phyloP scores from a whole-genome alignment of 2,329 filamentous ascomycete species.

The Domatiomyces catenatus region DNA sequence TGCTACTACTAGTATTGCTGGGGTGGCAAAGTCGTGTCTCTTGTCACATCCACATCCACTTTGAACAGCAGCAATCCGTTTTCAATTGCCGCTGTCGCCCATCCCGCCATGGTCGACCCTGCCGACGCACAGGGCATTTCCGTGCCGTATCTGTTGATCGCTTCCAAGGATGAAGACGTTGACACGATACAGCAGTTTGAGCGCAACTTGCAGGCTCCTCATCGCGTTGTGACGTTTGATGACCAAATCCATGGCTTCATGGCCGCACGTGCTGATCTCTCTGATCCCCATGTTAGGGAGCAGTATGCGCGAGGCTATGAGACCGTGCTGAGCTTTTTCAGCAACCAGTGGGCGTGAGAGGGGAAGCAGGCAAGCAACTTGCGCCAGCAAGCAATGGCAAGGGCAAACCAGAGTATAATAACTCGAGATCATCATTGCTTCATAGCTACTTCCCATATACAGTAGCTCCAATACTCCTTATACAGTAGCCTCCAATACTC shows the following conservation, averaged over 20 bases:
- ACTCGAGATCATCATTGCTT: no score
- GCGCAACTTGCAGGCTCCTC: conserved; percentile 22
- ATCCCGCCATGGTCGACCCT: conserved; percentile 37
- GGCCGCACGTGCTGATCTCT: conserved; percentile 26
- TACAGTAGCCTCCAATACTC: no score
- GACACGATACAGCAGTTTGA: conserved; percentile 29
- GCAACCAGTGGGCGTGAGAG: not conserved
- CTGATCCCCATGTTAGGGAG: conserved; percentile 24
- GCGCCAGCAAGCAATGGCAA: not conserved
- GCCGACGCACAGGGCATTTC: conserved; percentile 40
- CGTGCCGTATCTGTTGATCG: conserved; percentile 42
- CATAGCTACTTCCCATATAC: not conserved
- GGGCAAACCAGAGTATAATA: no score
- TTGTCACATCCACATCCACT: not conserved
- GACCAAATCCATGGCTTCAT: conserved; percentile 32
- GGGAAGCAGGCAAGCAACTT: no score
- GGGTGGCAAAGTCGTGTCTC: conserved; percentile 39
- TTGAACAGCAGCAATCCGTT: conserved; percentile 22
- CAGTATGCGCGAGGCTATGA: conserved; percentile 30
- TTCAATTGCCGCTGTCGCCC: conserved; percentile 43
- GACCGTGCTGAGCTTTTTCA: conserved; percentile 13
- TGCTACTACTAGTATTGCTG: conserved; percentile 45
- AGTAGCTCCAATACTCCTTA: no score
- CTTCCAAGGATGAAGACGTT: conserved; percentile 40
- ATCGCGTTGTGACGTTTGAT: conserved; percentile 28